These are phyloP conservation scores for Cryptosporidium bovis DNA, from an alignment of 169 alveolate species.

Conservation along the genomic window DNA sequence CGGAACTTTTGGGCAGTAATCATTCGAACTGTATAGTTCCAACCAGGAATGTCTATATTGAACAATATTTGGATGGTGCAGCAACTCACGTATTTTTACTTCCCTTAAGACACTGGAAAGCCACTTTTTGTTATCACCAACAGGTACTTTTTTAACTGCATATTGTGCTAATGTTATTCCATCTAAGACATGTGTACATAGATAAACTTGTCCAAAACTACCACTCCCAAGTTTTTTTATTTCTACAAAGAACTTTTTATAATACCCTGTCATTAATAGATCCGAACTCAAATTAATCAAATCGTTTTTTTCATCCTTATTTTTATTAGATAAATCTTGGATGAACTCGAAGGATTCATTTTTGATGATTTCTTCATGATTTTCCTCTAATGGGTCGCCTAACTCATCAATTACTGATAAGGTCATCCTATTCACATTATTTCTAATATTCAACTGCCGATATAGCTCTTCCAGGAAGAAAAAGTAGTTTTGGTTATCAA, in stretches of 20 bases:
- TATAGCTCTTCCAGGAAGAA: slow-evolving; percentile 64
- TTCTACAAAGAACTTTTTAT: slow-evolving; percentile 82
- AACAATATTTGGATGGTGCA: slow-evolving; percentile 83
- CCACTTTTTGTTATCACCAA: slow-evolving; percentile 85
- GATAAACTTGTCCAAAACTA: slow-evolving; percentile 84
- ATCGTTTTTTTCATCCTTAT: slow-evolving; percentile 1
- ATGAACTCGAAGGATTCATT: slow-evolving; percentile 13
- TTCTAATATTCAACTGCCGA: slow-evolving; percentile 50
- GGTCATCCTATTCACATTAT: slow-evolving; percentile 9
- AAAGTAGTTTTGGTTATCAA: slow-evolving; percentile 59
- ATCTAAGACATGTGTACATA: slow-evolving; percentile 83
- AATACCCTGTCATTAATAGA: slow-evolving; percentile 84
- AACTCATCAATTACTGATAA: slow-evolving; percentile 15
- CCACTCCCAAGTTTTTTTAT: slow-evolving; percentile 83
- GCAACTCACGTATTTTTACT: slow-evolving; percentile 83
- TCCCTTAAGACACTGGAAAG: slow-evolving; percentile 81
- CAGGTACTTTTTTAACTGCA: slow-evolving; percentile 87
- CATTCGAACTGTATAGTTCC: slow-evolving; percentile 84
- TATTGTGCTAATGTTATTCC: slow-evolving; percentile 82
- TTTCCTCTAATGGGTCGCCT: neutral
- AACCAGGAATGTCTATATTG: slow-evolving; percentile 86
- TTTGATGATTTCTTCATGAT: neutral
- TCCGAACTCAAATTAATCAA: slow-evolving; percentile 74
- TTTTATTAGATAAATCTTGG: neutral
- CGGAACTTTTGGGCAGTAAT: slow-evolving; percentile 84